Evolutionary conservation across 257 asterid genomes (phyloP).

Genomic region (Euphrasia confusa): DNA sequence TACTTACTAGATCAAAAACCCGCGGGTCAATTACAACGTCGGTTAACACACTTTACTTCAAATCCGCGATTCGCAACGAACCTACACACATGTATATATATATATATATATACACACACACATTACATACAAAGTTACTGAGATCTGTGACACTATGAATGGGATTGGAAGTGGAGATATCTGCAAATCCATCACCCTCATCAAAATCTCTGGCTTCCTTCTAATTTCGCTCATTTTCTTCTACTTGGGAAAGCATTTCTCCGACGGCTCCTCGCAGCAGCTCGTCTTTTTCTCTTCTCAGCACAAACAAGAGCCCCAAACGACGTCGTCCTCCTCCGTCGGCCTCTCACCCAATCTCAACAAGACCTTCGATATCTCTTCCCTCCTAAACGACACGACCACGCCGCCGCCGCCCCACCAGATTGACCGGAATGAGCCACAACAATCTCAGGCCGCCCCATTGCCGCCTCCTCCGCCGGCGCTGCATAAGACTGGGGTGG

Average conservation of each 20-base stretch:
- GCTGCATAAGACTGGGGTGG: constrained; percentile 72
- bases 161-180: constrained; percentile 43
- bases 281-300: constrained; percentile 56
- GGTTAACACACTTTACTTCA: too few species aligned
- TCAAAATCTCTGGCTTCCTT: constrained; percentile 44
- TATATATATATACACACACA: neutral
- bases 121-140: constrained; percentile 11
- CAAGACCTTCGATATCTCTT: constrained; percentile 39
- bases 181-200: constrained; percentile 43
- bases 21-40: too few species aligned
- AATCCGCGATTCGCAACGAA: too few species aligned
- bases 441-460: constrained; percentile 21
- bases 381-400: constrained; percentile 37
- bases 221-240: constrained; percentile 55
- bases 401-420: constrained; percentile 9
- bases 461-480: constrained; percentile 52
- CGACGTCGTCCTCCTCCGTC: constrained; percentile 28
- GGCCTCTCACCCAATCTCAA: constrained; percentile 56
- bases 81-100: too few species aligned
- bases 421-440: constrained; percentile 6
- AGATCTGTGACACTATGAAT: constrained; percentile 41
- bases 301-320: constrained; percentile 26
- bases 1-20: too few species aligned
- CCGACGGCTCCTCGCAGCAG: constrained; percentile 51
- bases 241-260: constrained; percentile 62